A percentile compares a stretch with the other conserved stretches of the same genome.
Evolutionary conservation across 345 rosid species (phyloP).

Genomic region (Tarenaya hassleriana): DNA sequence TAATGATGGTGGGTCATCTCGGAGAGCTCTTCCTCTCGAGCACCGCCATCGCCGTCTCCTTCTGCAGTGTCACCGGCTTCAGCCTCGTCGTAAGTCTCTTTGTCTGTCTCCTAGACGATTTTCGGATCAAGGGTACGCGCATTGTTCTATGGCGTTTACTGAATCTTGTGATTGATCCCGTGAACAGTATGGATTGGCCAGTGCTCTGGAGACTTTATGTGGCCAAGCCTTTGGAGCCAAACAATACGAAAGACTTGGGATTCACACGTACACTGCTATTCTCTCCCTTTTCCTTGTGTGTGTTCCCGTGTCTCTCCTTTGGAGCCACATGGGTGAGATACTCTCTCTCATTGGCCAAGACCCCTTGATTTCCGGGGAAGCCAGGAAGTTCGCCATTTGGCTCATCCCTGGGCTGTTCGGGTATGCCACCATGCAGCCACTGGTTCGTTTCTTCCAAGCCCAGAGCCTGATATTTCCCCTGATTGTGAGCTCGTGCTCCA

Average conservation of each 20-base stretch:
- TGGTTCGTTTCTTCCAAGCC: slow-evolving; percentile 47
- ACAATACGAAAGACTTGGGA: slow-evolving; percentile 50
- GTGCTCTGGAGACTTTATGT: slow-evolving; percentile 69
- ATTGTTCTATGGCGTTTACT: not conserved
- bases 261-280: slow-evolving; percentile 49
- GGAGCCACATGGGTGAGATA: slow-evolving; percentile 50
- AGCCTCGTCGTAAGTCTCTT: slow-evolving; percentile 53
- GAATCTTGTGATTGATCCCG: not conserved
- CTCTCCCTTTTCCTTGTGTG: slow-evolving; percentile 36
- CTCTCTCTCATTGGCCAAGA: slow-evolving; percentile 53
- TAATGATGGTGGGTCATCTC: slow-evolving; percentile 83
- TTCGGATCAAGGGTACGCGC: not conserved
- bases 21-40: slow-evolving; percentile 67
- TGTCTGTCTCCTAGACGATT: not conserved
- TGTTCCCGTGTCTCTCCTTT: slow-evolving; percentile 48
- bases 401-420: slow-evolving; percentile 59
- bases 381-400: slow-evolving; percentile 46
- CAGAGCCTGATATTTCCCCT: slow-evolving; percentile 52
- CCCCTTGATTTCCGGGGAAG: slow-evolving; percentile 46
- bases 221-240: slow-evolving; percentile 83
- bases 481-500: slow-evolving; percentile 41
- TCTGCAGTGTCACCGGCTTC: slow-evolving; percentile 65
- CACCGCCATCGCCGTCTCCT: slow-evolving; percentile 70
- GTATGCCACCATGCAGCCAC: slow-evolving; percentile 50
- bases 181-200: slow-evolving; percentile 63